Evolutionary conservation across 2,329 filamentous ascomycete genomes (phyloP), one percentile per base, ranked within the genome.

Genomic region (Fusarium sororula): DNA sequence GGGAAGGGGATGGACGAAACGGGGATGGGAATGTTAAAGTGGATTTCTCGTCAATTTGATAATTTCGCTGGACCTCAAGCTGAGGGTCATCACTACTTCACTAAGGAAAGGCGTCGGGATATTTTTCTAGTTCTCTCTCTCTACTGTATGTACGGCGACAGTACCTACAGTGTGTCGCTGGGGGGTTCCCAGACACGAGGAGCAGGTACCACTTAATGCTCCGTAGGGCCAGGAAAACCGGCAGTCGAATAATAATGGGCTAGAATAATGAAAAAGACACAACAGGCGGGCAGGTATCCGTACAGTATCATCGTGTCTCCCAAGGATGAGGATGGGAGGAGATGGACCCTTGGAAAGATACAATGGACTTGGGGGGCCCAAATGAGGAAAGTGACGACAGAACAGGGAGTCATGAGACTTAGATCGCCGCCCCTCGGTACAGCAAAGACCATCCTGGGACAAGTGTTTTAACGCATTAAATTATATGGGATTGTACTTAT

Each of bases 321-420:
- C 63, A 68, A 37, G 54, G 41, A 50, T 38, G 53, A 73, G 47
- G 55, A 64, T 55, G 61, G 35, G 20, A 28, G 47, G 45, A 66
- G 61, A 35, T 35, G 32, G 32, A 75, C 72, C 72, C 72, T 66
- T 72, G 71, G 24, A 72, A 73, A 63, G 55, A 38, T 50, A 59
- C 55, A 73, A 63, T 65, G 39, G 30, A 47, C 41, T 54, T 58
- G 41, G 42, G 57, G n/a, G 26, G 18, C n/a, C 64, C 66, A 24
- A 67, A 73, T 63, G 30, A 55, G 70, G 73, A 73, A 75, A 77
- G 76, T 78, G 76, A 75, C 74, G 76, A 78, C 76, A 75, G 48
- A 60, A 63, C 57, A 68, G 57, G 68, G 68, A 73, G 70, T 78
- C 74, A 77, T 72, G 73, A 41, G 73, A 75, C 72, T 64, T 61